A percentile compares a stretch with the other conserved stretches of the same genome.
Evolutionary conservation across 257 asterid species (phyloP).

Genomic region (Solanum chaucha): DNA sequence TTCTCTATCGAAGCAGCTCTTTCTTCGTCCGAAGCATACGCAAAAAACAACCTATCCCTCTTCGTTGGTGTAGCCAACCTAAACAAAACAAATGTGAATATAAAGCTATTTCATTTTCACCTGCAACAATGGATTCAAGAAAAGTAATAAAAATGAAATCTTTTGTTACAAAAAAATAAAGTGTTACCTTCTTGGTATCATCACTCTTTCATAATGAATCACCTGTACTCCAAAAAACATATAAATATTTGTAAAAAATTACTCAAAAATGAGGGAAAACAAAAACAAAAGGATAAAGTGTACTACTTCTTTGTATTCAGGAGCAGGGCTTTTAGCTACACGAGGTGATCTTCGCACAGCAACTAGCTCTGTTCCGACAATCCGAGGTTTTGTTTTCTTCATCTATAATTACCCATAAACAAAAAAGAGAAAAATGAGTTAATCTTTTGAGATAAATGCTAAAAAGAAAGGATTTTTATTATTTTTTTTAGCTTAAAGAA

Average conservation of each 20-base stretch:
- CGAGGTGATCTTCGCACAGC: constrained; percentile 72
- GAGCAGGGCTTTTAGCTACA: constrained; percentile 45
- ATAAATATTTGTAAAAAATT: neutral
- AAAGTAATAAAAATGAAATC: neutral
- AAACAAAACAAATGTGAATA: neutral
- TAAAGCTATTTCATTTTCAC: neutral
- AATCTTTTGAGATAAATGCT: neutral
- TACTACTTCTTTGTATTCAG: constrained; percentile 74
- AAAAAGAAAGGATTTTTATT: neutral
- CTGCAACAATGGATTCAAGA: neutral
- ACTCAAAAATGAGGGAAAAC: neutral
- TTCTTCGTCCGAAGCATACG: constrained; percentile 69
- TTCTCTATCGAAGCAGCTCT: constrained; percentile 43
- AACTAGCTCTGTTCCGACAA: constrained; percentile 56
- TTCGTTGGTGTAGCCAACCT: constrained; percentile 32
- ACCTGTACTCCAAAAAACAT: constrained; percentile 31
- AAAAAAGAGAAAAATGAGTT: neutral
- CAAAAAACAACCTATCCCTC: constrained; percentile 39
- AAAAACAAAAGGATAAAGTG: neutral
- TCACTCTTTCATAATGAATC: constrained; percentile 44
- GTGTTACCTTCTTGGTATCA: constrained; percentile 58
- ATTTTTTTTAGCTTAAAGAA: neutral
- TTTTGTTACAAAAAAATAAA: neutral
- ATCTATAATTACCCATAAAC: constrained; percentile 24
- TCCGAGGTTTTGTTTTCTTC: constrained; percentile 60